Evolutionary conservation across 78 protist species (phyloP), one percentile per base, ranked within the genome.

Genomic region (Speleostelium caveatum): DNA sequence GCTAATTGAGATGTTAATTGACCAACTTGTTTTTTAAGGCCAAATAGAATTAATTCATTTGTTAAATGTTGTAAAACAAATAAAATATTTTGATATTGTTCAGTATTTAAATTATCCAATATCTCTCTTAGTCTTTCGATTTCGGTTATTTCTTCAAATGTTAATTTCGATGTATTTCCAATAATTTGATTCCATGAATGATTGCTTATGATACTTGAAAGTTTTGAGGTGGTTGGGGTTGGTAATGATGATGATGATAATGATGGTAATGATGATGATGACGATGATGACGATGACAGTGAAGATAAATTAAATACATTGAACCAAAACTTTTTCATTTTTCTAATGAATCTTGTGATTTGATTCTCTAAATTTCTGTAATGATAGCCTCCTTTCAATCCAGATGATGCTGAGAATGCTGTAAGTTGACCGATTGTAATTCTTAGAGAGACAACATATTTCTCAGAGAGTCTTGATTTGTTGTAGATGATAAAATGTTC

Each of bases 321-420:
- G 35, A 36, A 83, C 91, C 91, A 83, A 58, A 69, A 83, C 69
- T 83, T 83, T 59, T 83, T 83, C 39, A 83, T 69, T 38, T 83
- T 83, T 53, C 79, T 58, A 22, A 68, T 56, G 51, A 83, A 83
- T 30, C 60, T 67, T 8, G 91, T 71, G 14, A 83, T 69, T 2
- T 38, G 22, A 24, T 83, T 53, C 16, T 83, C 91, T 1, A 83
- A 33, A 21, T 73, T 68, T 60, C 91, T 55, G 36, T 83, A 83
- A 59, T 83, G 91, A 32, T 83, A 83, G 32, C 91, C 91, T 45
- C 91, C 91, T 33, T 83, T 83, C 30, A 83, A 51, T n/a, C 91
- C 91, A 6, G 91, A 83, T 19, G 78, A 68, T 10, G 91, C 58
- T 10, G 91, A 83, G 61, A 83, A 83, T 36, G 91, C 63, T 22